Percentiles rank a stretch among this genome's conserved stretches.
Conservation (phyloP, 331 rosid species). For the Pyrus hybrid region DNA sequence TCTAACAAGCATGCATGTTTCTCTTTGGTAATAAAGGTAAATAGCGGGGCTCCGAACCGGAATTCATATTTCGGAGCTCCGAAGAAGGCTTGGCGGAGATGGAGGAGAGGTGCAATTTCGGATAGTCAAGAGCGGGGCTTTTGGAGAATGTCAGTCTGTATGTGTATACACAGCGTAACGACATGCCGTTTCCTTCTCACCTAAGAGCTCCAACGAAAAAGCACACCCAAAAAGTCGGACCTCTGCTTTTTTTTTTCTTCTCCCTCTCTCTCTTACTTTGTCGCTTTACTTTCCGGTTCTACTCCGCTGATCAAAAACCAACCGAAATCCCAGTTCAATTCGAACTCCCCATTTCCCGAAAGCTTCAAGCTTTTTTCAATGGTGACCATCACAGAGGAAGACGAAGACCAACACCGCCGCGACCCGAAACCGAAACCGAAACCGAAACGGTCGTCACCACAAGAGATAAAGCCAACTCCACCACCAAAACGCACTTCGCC, state of each 20-base stretch:
- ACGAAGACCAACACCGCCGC: constrained; percentile 22
- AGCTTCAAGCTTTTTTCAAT: constrained; percentile 28
- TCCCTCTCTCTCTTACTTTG: not conserved
- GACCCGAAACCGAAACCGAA: not conserved
- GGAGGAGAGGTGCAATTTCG: constrained; percentile 55
- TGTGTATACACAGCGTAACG: not conserved
- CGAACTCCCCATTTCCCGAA: not conserved
- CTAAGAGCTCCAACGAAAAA: not conserved
- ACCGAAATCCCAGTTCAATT: not conserved
- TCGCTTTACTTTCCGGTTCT: not conserved
- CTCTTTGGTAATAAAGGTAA: not conserved
- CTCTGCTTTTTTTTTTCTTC: not conserved
- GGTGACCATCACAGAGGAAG: constrained; percentile 84
- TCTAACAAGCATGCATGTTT: not conserved
- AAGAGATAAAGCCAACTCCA: constrained; percentile 15
- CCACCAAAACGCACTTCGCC: constrained; percentile 9
- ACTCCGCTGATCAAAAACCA: not conserved
- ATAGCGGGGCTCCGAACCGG: constrained; percentile 10
- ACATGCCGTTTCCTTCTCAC: not conserved
- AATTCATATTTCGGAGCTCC: constrained; percentile 26
- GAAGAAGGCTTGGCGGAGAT: constrained; percentile 69
- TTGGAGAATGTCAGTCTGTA: not conserved
- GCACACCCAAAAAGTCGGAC: not conserved
- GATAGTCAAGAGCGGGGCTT: constrained; percentile 13
- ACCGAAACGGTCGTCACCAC: constrained; percentile 6